Evolutionary conservation across 371 early-diverging fungal species (phyloP).

Genomic region (Haplosporangium sp.): DNA sequence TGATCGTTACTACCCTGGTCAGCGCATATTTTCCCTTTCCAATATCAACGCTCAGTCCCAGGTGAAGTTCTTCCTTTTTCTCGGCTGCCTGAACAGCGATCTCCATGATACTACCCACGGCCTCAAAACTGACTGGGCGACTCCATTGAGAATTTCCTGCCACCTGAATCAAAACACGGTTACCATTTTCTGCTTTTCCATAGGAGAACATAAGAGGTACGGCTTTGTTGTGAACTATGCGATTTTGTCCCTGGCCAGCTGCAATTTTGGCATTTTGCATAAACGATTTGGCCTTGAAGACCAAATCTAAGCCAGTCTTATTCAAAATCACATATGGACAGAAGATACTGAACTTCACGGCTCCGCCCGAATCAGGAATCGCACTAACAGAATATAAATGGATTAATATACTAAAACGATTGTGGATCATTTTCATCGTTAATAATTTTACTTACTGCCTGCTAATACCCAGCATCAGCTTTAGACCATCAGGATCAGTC

Average conservation of each 20-base stretch:
- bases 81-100: slow-evolving; percentile 73
- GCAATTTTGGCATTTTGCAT: slow-evolving; percentile 80
- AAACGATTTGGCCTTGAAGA: slow-evolving; percentile 84
- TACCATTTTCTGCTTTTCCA: slow-evolving; percentile 83
- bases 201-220: slow-evolving; percentile 96
- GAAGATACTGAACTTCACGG: slow-evolving; percentile 74
- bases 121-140: slow-evolving; percentile 94
- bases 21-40: slow-evolving; percentile 75
- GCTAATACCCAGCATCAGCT: slow-evolving; percentile 77
- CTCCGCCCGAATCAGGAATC: slow-evolving; percentile 75
- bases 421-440: not conserved
- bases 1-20: slow-evolving; percentile 89
- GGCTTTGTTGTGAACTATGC: slow-evolving; percentile 59
- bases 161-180: slow-evolving; percentile 84
- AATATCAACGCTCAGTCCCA: slow-evolving; percentile 90
- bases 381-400: slow-evolving; percentile 46
- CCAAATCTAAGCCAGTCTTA: slow-evolving; percentile 87
- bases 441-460: slow-evolving; percentile 62
- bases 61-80: slow-evolving; percentile 73
- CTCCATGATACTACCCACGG: slow-evolving; percentile 89
- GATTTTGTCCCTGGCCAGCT: slow-evolving; percentile 68
- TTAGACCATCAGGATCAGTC: slow-evolving; percentile 71
- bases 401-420: not conserved
- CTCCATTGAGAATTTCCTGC: slow-evolving; percentile 89
- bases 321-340: slow-evolving; percentile 90